Conservation (phyloP, 768 basidiomycete genomes). For the Chalciporus pseudorubinellus region DNA sequence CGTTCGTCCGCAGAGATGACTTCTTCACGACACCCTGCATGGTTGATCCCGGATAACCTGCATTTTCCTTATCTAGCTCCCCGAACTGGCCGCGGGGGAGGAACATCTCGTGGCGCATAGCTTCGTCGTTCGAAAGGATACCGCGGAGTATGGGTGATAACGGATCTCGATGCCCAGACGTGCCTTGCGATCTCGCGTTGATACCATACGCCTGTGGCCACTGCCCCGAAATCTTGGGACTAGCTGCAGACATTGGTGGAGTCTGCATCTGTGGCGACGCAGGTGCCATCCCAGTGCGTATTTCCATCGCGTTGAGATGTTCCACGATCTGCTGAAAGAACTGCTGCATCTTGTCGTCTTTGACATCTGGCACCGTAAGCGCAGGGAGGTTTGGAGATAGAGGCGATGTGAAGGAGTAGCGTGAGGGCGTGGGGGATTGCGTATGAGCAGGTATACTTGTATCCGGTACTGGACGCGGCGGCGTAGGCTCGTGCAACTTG, state of each 20-base stretch:
- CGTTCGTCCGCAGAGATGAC: constrained; percentile 42
- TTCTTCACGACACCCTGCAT: constrained; percentile 35
- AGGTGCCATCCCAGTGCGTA: constrained; percentile 37
- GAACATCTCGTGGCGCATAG: neutral
- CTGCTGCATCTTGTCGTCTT: constrained; percentile 73
- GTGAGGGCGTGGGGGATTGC: constrained; percentile 24
- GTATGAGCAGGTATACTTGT: neutral
- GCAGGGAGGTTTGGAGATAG: constrained; percentile 41
- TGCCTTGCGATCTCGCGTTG: neutral
- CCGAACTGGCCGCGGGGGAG: constrained; percentile 12
- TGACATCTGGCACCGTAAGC: constrained; percentile 63
- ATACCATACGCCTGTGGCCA: constrained; percentile 9
- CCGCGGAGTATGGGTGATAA: constrained; percentile 16
- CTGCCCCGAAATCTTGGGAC: constrained; percentile 22
- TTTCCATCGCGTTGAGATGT: constrained; percentile 73
- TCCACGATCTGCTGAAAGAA: constrained; percentile 86
- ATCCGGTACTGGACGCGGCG: constrained; percentile 16
- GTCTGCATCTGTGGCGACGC: constrained; percentile 16
- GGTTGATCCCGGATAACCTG: neutral
- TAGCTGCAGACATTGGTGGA: constrained; percentile 9
- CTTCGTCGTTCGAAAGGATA: constrained; percentile 9
- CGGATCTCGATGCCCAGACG: constrained; percentile 38
- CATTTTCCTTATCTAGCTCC: constrained; percentile 62
- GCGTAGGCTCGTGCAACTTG: constrained; percentile 26
- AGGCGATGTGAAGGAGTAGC: constrained; percentile 28